Evolutionary conservation across 2,329 filamentous ascomycete species (phyloP).

Genomic region (Fusarium equiseti): DNA sequence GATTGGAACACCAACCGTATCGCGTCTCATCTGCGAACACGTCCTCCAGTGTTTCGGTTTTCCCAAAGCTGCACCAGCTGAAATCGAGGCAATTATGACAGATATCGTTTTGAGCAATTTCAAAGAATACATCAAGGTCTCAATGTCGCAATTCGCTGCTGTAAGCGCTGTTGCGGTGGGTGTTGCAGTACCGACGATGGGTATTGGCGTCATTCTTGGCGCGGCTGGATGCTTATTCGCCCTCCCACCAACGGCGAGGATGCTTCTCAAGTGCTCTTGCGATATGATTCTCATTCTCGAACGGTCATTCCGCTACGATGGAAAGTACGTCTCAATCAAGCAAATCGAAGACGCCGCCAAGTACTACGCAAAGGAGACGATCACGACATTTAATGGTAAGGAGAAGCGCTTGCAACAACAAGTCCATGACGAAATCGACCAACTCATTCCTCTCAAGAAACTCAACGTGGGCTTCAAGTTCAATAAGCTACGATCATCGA

Average conservation of each 20-base stretch:
- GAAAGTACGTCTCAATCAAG: slow-evolving; percentile 46
- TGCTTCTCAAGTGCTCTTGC: slow-evolving; percentile 46
- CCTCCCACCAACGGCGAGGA: slow-evolving; percentile 39
- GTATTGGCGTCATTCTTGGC: slow-evolving; percentile 40
- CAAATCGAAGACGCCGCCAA: slow-evolving; percentile 45
- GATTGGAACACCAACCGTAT: slow-evolving; percentile 45
- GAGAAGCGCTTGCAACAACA: slow-evolving; percentile 42
- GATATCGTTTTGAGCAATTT: slow-evolving; percentile 44
- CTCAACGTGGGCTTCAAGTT: slow-evolving; percentile 42
- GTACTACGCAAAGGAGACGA: slow-evolving; percentile 39
- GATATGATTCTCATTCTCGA: slow-evolving; percentile 46
- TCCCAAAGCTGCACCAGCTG: slow-evolving; percentile 40
- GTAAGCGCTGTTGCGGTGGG: slow-evolving; percentile 34
- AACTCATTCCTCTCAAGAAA: slow-evolving; percentile 42
- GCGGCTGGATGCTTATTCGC: slow-evolving; percentile 34
- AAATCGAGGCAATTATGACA: slow-evolving; percentile 42
- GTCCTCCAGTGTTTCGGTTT: slow-evolving; percentile 47
- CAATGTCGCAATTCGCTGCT: slow-evolving; percentile 36
- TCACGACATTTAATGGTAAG: slow-evolving; percentile 38
- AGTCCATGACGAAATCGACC: slow-evolving; percentile 45
- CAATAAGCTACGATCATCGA: slow-evolving; percentile 34
- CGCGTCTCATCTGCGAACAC: slow-evolving; percentile 47
- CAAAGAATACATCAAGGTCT: slow-evolving; percentile 40
- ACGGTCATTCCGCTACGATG: slow-evolving; percentile 41
- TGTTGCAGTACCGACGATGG: slow-evolving; percentile 34